Evolutionary conservation across 148 eudicot species (phyloP).

Genomic region (Silene conica): DNA sequence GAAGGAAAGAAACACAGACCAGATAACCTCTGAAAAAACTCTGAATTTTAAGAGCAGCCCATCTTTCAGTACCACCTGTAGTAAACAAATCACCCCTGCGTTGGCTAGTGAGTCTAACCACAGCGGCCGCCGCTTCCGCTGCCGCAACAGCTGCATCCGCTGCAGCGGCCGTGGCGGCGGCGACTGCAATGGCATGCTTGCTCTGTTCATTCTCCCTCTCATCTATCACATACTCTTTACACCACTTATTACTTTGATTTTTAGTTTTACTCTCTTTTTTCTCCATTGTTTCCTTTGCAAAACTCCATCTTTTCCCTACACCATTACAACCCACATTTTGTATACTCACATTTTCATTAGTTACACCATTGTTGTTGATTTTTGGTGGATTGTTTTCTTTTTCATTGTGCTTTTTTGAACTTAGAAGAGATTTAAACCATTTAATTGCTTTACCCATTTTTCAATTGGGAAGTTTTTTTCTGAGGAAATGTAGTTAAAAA

Average conservation of each 20-base stretch:
- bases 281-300: neutral
- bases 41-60: conserved; percentile 37
- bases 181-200: conserved; percentile 92
- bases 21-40: neutral
- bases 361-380: neutral
- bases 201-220: conserved; percentile 45
- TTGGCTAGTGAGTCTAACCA: conserved; percentile 71
- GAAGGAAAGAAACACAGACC: neutral
- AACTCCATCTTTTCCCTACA: neutral
- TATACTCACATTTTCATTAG: conserved; percentile 25
- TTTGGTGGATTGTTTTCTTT: conserved; percentile 33
- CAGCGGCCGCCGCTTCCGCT: conserved; percentile 92
- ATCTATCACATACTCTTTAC: conserved; percentile 32
- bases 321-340: neutral
- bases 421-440: conserved; percentile 70
- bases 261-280: neutral
- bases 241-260: conserved; percentile 29
- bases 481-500: neutral
- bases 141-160: conserved; percentile 95
- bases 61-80: conserved; percentile 36
- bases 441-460: conserved; percentile 79
- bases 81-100: conserved; percentile 37
- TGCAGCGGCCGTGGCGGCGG: conserved; percentile 84
- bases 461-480: neutral
- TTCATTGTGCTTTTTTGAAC: conserved; percentile 52